Percentiles rank a stretch among this genome's conserved stretches.
phyloP scores from a whole-genome alignment of 331 rosid species.

The Malus hybrid region DNA sequence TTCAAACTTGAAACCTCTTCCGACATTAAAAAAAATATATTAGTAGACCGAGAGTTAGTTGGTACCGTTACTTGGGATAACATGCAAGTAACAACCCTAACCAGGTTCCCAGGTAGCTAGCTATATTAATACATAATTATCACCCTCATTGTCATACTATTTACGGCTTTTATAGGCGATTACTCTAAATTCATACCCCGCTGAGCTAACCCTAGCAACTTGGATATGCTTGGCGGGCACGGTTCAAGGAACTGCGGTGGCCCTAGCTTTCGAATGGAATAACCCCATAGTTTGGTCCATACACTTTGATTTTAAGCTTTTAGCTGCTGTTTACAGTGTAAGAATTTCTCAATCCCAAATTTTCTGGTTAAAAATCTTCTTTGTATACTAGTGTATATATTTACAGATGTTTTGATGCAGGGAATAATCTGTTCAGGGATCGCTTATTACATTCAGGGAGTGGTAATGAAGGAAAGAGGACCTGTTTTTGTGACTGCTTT shows the following conservation, averaged over 20 bases:
- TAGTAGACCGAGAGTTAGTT: not conserved
- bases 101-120: not conserved
- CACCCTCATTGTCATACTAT: not conserved
- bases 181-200: conserved; percentile 42
- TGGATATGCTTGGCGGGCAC: conserved; percentile 41
- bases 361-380: not conserved
- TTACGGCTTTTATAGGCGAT: conserved; percentile 29
- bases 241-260: conserved; percentile 24
- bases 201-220: conserved; percentile 44
- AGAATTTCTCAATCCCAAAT: conserved; percentile 1
- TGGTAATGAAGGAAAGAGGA: conserved; percentile 29
- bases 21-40: no score
- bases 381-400: not conserved
- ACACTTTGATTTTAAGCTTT: conserved; percentile 26
- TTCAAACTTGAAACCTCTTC: no score
- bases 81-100: not conserved
- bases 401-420: conserved; percentile 20
- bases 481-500: conserved; percentile 50
- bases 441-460: conserved; percentile 27
- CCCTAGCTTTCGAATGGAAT: conserved; percentile 32
- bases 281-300: conserved; percentile 43
- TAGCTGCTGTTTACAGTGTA: conserved; percentile 42
- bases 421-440: conserved; percentile 46
- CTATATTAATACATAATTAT: not conserved
- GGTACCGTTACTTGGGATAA: not conserved